Base-by-base conservation (phyloP, 139 green algal species). In the Chlorella sp. region DNA sequence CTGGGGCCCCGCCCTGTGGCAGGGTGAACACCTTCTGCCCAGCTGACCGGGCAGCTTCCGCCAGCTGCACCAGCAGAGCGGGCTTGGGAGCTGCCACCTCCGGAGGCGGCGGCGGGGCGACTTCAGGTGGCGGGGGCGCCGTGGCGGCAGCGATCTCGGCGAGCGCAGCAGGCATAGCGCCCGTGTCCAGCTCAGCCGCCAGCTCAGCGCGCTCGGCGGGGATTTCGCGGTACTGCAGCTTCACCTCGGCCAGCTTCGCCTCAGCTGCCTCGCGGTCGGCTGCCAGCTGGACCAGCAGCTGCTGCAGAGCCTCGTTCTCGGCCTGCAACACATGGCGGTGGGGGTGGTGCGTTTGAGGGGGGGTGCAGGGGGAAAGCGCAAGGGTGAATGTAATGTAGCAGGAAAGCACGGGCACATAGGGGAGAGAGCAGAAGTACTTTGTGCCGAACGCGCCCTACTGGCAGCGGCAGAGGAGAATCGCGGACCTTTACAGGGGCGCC, bases 221-320 rank as follows among this genome's bases (percentile, higher is more conserved):
- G 2, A 89, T 34, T 22, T 36, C n/a, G 1, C 36, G 53, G n/a
- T 89, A 94, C 69, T 88, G 80, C 53, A 86, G 69, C 69, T 90
- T 91, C 32, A 95, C 79, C 42, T 83, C 81, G 5, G 84, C 37
- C 34, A 95, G 76, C 60, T 86, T 89, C 22, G n/a, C 19, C 69
- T 92, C 91, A 0, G 95, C 96, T 34, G 92, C 91, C 40, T 91
- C 61, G 77, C 95, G 94, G 92, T 97, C 95, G 11, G 89, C 92
- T 0, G 96, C 94, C 85, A 97, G 86, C 89, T 97, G 88, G 81
- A 96, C 39, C 87, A 97, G 90, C 90, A 97, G 86, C 61, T 92
- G 66, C 87, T 95, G 91, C 79, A 98, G 91, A 5, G 95, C 95
- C 21, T 95, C 92, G 85, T 98, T 98, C 92, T 98, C 96, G 1